Evolutionary conservation across 2,329 filamentous ascomycete genomes (phyloP), one percentile per base, ranked within the genome.

Genomic region (Trichophyton verrucosum): DNA sequence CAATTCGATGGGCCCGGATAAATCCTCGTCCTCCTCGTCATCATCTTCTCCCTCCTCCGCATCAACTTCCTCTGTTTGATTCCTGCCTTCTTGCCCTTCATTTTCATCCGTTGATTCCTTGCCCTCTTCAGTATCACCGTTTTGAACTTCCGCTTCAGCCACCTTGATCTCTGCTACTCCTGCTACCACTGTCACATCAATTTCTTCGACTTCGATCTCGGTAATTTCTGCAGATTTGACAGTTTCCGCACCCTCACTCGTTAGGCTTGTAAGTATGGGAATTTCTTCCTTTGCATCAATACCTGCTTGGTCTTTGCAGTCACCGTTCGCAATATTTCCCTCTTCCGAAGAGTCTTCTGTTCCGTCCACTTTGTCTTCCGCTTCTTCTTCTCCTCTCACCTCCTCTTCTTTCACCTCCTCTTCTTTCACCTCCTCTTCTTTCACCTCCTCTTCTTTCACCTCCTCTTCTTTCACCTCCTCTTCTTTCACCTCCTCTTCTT

Each of bases 1-100:
- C 40, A 61, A 38, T 17, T 15, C 13, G 8, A 65, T 30, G 8
- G 53, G 36, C 3, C 64, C 64, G 17, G 53, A 17, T 57, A 24
- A n/a, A 4, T 30, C 15, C 11, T 53, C 49, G 3, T 53, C 27
- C 13, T n/a, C 49, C 2, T 53, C 49, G 1, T 53, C 27, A 7
- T 17, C 24, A 24, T 30, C 22, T 30, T n/a, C 49, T 4, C n/a
- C 24, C 22, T 53, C 27, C 13, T 47, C 20, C 3, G 5, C 44
- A 13, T 20, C 46, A 20, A 42, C 51, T 33, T 59, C 60, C 15
- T 59, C 56, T 22, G 30, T 55, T 13, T 59, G 49, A 20, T 40
- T 57, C 17, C 49, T 22, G 5, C 22, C 11, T 7, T 47, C 30
- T 13, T 53, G 22, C 33, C 55, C 60, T 13, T 58, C 49, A 4